A percentile compares a stretch with the other conserved stretches of the same genome.
Evolutionary conservation across 495 filamentous ascomycete genomes (phyloP).

Genomic region (Amphirosellinia nigrospora): DNA sequence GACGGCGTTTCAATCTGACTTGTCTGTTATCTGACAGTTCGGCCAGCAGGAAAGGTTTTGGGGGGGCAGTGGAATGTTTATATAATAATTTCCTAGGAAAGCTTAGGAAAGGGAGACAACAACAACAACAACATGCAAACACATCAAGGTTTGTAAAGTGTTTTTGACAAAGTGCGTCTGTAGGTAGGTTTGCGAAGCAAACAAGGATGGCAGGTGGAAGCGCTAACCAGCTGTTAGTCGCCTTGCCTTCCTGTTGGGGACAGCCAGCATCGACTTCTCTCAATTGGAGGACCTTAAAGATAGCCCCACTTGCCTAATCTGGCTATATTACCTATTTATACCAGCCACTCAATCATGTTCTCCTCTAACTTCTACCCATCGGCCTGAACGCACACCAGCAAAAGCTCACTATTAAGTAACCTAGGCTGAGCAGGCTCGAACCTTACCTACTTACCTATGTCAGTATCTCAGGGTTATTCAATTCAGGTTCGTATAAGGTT

Average conservation of each 20-base stretch:
- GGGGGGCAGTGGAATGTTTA: no score
- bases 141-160: neutral
- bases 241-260: neutral
- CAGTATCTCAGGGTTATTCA: no score
- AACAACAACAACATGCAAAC: neutral
- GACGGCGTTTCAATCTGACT: neutral
- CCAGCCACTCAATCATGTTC: neutral
- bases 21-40: neutral
- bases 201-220: slow-evolving; percentile 1
- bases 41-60: neutral
- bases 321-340: slow-evolving; percentile 16
- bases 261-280: neutral
- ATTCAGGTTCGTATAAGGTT: no score
- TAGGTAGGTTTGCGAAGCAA: neutral
- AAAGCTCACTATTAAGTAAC: no score
- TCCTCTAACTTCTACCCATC: neutral
- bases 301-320: slow-evolving; percentile 19
- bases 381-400: no score
- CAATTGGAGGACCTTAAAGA: neutral
- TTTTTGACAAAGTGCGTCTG: neutral
- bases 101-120: neutral
- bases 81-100: neutral
- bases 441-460: no score
- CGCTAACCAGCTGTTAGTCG: neutral
- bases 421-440: no score